phyloP scores from a whole-genome alignment of 129 eudicot genomes.

The Centaurea solstitialis region DNA sequence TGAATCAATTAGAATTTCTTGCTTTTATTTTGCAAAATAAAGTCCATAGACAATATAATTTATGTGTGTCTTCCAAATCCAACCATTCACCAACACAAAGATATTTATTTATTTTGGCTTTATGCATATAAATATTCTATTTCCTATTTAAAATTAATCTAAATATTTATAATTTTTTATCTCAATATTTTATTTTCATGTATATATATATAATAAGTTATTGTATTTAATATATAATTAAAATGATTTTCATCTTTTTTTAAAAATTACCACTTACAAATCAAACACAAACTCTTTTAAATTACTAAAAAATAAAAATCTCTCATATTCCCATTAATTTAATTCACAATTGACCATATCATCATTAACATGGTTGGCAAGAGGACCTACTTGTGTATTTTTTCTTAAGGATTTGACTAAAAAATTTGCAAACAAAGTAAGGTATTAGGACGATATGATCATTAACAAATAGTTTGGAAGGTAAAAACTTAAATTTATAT shows the following conservation, averaged over 20 bases:
- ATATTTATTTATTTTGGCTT: no score
- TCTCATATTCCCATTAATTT: background rate
- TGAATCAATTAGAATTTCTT: background rate
- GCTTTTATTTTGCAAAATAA: background rate
- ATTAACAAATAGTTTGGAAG: background rate
- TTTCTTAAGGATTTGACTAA: background rate
- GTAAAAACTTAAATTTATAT: background rate
- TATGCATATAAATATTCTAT: background rate
- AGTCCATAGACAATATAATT: background rate
- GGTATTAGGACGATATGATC: background rate
- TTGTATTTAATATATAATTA: no score
- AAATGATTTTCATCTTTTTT: background rate
- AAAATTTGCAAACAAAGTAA: background rate
- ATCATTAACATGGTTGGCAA: background rate
- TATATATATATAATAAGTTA: no score
- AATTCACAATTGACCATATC: background rate
- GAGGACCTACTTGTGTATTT: background rate
- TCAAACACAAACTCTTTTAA: background rate
- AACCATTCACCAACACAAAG: background rate
- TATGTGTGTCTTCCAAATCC: background rate
- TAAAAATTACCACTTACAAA: background rate
- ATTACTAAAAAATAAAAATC: no score
- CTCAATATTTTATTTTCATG: no score
- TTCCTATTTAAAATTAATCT: no score
- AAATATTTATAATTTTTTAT: no score